Evolutionary conservation across 2,329 filamentous ascomycete species (phyloP).

Genomic region (Didymella lethalis): DNA sequence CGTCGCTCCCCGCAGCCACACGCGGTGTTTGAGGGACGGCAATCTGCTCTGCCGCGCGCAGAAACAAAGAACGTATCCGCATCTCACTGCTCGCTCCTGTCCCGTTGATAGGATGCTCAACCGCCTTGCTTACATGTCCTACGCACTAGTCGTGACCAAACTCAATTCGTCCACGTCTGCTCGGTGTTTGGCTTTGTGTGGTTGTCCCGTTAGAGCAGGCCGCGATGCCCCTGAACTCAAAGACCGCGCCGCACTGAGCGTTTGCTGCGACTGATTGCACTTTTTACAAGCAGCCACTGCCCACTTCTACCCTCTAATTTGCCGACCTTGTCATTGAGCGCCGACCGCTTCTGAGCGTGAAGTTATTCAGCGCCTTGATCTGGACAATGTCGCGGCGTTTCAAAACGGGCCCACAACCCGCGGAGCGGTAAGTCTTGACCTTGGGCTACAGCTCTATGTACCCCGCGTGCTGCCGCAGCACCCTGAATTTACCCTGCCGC

Average conservation of each 20-base stretch:
- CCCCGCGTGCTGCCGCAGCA: constrained; percentile 24
- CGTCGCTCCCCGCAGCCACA: constrained; percentile 19
- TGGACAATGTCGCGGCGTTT: constrained; percentile 24
- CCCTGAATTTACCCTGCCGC: constrained; percentile 28
- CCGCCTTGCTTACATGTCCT: constrained; percentile 35
- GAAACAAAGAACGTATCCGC: constrained; percentile 1
- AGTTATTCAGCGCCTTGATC: constrained; percentile 15
- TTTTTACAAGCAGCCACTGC: constrained; percentile 3
- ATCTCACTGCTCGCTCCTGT: constrained; percentile 20
- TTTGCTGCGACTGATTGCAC: constrained; percentile 7
- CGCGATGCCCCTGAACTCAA: constrained; percentile 19
- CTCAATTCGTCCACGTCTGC: constrained; percentile 18
- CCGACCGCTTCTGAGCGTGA: background rate
- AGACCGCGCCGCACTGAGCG: constrained; percentile 16
- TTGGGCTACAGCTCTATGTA: constrained; percentile 16
- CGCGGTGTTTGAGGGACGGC: background rate
- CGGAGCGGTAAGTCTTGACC: constrained; percentile 12
- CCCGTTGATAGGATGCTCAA: constrained; percentile 21
- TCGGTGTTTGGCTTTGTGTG: constrained; percentile 11
- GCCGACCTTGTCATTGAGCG: background rate
- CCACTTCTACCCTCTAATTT: constrained; percentile 11
- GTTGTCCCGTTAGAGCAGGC: constrained; percentile 14
- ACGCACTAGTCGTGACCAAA: constrained; percentile 25
- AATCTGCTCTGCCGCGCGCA: too few relatives aligned
- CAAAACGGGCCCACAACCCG: constrained; percentile 20